Percentiles rank a stretch among this genome's conserved stretches.
Evolutionary conservation across 345 rosid species (phyloP).

Genomic region (Citrus reticulata): DNA sequence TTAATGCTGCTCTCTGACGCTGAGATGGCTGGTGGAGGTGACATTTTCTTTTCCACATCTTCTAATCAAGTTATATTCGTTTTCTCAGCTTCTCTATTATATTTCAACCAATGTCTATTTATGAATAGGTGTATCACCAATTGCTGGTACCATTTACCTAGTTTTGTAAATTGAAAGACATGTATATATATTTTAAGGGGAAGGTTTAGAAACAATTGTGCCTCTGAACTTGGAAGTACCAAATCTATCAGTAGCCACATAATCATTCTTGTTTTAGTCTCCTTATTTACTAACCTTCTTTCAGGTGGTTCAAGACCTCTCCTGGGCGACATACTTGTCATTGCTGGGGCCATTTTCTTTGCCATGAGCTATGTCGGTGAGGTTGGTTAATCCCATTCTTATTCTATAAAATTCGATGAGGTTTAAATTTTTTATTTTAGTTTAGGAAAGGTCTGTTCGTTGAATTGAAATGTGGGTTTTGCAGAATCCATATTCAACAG

Average conservation of each 20-base stretch:
- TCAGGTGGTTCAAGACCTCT: constrained; percentile 16
- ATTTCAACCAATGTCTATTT: neutral
- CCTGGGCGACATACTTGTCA: constrained; percentile 9
- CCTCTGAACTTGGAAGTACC: neutral
- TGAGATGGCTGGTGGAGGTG: constrained; percentile 58
- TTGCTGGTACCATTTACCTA: neutral
- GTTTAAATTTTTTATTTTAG: too few relatives aligned
- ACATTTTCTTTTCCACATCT: neutral
- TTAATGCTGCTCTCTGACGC: constrained; percentile 59
- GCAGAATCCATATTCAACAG: too few relatives aligned
- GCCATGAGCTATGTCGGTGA: constrained; percentile 14
- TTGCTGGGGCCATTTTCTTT: constrained; percentile 12
- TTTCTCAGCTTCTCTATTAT: too few relatives aligned
- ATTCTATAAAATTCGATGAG: too few relatives aligned
- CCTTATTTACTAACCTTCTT: neutral
- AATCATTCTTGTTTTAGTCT: too few relatives aligned
- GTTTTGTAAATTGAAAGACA: neutral
- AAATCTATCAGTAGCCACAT: neutral
- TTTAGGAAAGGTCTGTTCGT: too few relatives aligned
- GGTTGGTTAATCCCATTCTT: constrained; percentile 23
- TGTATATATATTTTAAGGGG: too few relatives aligned
- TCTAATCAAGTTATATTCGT: too few relatives aligned
- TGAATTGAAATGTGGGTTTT: too few relatives aligned
- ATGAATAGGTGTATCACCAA: neutral
- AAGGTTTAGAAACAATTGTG: too few relatives aligned